A percentile compares a stretch with the other conserved stretches of the same genome.
Evolutionary conservation across 2,329 filamentous ascomycete species (phyloP).

Genomic region (Camptophora hylomeconis): DNA sequence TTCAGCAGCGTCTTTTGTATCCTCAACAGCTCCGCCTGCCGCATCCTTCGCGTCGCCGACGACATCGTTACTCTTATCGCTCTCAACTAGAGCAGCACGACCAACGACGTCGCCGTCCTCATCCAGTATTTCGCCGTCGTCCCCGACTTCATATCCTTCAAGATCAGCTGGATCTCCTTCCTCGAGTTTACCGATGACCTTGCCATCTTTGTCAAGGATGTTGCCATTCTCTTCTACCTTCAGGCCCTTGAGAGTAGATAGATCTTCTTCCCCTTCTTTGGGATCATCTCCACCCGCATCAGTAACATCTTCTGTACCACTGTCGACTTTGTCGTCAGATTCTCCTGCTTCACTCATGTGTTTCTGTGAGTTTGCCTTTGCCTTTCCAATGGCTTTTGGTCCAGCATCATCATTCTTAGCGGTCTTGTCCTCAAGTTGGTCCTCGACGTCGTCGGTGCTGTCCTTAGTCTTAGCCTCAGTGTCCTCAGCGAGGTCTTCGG

Average conservation of each 20-base stretch:
- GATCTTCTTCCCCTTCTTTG: constrained; percentile 9
- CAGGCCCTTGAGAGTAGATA: constrained; percentile 27
- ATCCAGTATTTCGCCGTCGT: constrained; percentile 21
- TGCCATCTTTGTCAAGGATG: constrained; percentile 24
- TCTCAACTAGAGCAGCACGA: constrained; percentile 21
- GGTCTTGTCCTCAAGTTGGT: constrained; percentile 18
- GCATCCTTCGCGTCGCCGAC: constrained; percentile 17
- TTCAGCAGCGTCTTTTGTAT: constrained; percentile 14
- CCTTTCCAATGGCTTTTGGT: constrained; percentile 5
- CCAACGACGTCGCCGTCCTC: constrained; percentile 24
- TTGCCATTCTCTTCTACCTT: constrained; percentile 25
- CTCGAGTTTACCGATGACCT: constrained; percentile 25
- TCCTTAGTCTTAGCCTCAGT: constrained; percentile 19
- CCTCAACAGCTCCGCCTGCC: constrained; percentile 17
- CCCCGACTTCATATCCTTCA: constrained; percentile 27
- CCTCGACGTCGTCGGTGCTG: constrained; percentile 3
- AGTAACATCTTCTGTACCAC: constrained; percentile 5
- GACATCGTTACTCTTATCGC: constrained; percentile 12
- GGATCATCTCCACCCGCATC: constrained; percentile 5
- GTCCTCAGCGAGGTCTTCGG: constrained; percentile 35
- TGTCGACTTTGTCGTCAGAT: too few relatives aligned
- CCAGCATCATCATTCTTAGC: constrained; percentile 20
- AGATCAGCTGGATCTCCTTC: constrained; percentile 30
- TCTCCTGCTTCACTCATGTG: constrained; percentile 14
- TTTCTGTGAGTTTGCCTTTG: constrained; percentile 3